A percentile compares a stretch with the other conserved stretches of the same genome.
Conservation (phyloP, 495 filamentous ascomycete genomes). For the Daldinia decipiens region DNA sequence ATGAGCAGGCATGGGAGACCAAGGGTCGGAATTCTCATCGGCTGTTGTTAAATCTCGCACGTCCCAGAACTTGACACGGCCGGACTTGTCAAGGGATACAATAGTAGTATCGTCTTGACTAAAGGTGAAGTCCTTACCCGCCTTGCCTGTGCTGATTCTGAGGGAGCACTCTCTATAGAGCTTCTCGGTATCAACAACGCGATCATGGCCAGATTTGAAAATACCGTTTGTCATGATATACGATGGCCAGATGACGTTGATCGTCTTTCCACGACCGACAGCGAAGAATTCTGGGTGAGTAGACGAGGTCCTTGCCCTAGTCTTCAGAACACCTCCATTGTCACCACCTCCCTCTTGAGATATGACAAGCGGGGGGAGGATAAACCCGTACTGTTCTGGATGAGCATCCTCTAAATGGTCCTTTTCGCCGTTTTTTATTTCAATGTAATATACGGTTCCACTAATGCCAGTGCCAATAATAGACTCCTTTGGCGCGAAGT, state of each 20-base stretch:
- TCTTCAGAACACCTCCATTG: slow-evolving; percentile 92
- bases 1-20: slow-evolving; percentile 61
- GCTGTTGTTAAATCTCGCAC: slow-evolving; percentile 76
- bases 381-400: slow-evolving; percentile 79
- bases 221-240: slow-evolving; percentile 76
- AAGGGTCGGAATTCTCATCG: slow-evolving; percentile 63
- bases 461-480: slow-evolving; percentile 93
- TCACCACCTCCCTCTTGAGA: slow-evolving; percentile 81
- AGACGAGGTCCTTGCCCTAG: slow-evolving; percentile 86
- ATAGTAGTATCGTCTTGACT: slow-evolving; percentile 95
- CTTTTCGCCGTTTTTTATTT: slow-evolving; percentile 73
- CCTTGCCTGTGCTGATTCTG: slow-evolving; percentile 96
- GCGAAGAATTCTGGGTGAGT: slow-evolving; percentile 92
- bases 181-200: slow-evolving; percentile 81
- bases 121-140: slow-evolving; percentile 97
- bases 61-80: slow-evolving; percentile 96
- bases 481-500: slow-evolving; percentile 68
- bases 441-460: slow-evolving; percentile 91
- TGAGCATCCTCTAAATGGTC: slow-evolving; percentile 77
- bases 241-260: slow-evolving; percentile 87
- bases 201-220: slow-evolving; percentile 75
- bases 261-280: slow-evolving; percentile 93
- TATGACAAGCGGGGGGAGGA: slow-evolving; percentile 78
- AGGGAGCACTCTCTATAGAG: slow-evolving; percentile 86
- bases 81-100: slow-evolving; percentile 95